A percentile compares a stretch with the other conserved stretches of the same genome.
Evolutionary conservation across 805 yeast genomes (phyloP).

Genomic region (Pichia nanzhaoensis): DNA sequence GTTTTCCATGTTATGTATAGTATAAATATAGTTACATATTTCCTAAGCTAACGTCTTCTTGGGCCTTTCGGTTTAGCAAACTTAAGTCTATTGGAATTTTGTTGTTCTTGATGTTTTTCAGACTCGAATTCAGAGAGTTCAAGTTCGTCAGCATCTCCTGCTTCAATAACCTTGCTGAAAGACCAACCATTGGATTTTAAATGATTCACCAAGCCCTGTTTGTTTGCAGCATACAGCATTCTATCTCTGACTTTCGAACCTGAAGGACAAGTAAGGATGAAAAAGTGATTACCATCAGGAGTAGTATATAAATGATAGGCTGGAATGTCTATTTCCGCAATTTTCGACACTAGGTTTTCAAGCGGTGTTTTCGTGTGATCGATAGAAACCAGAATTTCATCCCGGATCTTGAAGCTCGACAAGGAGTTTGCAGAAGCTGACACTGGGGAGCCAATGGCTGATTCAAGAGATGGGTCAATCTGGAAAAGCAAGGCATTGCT

Average conservation of each 20-base stretch:
- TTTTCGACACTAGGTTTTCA: neutral
- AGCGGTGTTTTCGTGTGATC: neutral
- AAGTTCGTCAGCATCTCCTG: constrained; percentile 67
- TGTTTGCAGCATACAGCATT: constrained; percentile 86
- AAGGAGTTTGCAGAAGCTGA: neutral
- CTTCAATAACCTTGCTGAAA: constrained; percentile 50
- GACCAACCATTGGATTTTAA: constrained; percentile 35
- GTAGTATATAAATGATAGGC: constrained; percentile 13
- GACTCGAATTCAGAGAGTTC: constrained; percentile 42
- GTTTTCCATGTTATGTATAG: too few species aligned
- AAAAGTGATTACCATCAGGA: constrained; percentile 30
- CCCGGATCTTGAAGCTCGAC: constrained; percentile 4
- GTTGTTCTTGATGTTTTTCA: neutral
- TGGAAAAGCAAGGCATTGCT: constrained; percentile 6
- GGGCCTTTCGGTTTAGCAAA: constrained; percentile 69
- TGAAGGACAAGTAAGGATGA: constrained; percentile 85
- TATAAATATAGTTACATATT: too few species aligned
- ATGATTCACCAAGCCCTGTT: constrained; percentile 49
- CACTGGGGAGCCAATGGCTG: neutral
- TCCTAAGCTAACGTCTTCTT: constrained; percentile 38
- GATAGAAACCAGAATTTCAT: constrained; percentile 4
- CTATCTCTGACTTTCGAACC: constrained; percentile 85
- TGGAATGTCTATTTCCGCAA: neutral
- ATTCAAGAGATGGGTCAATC: neutral
- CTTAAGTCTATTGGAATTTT: constrained; percentile 23